phyloP scores from a whole-genome alignment of 176 grass and related monocot species.

The Stipa capillata region DNA sequence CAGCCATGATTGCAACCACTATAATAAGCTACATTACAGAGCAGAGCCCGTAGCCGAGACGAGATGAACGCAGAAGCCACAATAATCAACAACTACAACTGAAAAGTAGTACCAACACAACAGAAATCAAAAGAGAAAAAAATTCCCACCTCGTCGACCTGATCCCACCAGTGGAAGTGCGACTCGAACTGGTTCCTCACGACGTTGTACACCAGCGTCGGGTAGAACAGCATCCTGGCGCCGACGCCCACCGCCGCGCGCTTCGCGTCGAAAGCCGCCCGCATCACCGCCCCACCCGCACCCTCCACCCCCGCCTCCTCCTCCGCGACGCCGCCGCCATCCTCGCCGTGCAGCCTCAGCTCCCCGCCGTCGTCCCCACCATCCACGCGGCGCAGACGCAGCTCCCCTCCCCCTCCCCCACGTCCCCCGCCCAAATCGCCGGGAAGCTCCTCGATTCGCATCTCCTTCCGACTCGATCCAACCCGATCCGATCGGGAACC shows the following conservation, averaged over 20 bases:
- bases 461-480: constrained; percentile 11
- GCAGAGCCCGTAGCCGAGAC: background rate
- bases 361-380: background rate
- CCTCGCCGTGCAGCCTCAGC: background rate
- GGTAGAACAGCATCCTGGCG: constrained; percentile 87
- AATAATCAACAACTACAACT: background rate
- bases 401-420: background rate
- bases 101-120: background rate
- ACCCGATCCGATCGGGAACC: constrained; percentile 1
- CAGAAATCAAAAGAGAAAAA: background rate
- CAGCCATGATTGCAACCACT: background rate
- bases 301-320: background rate
- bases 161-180: constrained; percentile 99
- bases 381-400: background rate
- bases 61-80: background rate
- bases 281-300: constrained; percentile 8
- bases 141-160: constrained; percentile 62
- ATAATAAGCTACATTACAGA: constrained; percentile 22
- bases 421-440: constrained; percentile 6
- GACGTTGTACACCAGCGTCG: constrained; percentile 89
- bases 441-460: constrained; percentile 70
- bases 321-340: background rate
- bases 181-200: constrained; percentile 61
- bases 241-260: constrained; percentile 73
- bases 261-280: constrained; percentile 50